Evolutionary conservation across 2,329 filamentous ascomycete genomes (phyloP).

Genomic region (Raffaelea ambrosiae): DNA sequence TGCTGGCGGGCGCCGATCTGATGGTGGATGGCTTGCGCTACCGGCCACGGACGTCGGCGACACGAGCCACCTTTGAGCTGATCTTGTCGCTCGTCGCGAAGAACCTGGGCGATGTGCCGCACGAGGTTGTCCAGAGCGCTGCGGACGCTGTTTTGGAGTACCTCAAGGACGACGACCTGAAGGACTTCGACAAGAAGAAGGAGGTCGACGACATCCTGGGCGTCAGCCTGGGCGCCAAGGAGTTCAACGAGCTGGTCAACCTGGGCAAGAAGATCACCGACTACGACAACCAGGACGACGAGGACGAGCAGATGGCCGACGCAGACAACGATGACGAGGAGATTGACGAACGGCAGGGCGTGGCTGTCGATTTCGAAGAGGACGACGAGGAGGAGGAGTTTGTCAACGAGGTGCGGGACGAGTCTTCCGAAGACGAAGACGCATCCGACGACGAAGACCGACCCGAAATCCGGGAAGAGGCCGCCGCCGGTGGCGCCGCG

Average conservation of each 20-base stretch:
- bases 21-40: slow-evolving; percentile 88
- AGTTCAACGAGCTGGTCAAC: slow-evolving; percentile 96
- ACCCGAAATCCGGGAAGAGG: slow-evolving; percentile 42
- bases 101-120: slow-evolving; percentile 84
- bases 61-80: slow-evolving; percentile 86
- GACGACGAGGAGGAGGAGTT: slow-evolving; percentile 75
- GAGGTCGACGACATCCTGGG: slow-evolving; percentile 91
- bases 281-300: slow-evolving; percentile 92
- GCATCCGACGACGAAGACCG: slow-evolving; percentile 55
- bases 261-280: slow-evolving; percentile 98
- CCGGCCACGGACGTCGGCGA: slow-evolving; percentile 82
- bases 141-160: slow-evolving; percentile 87
- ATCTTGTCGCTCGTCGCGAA: slow-evolving; percentile 86
- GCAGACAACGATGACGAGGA: slow-evolving; percentile 55
- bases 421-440: slow-evolving; percentile 74
- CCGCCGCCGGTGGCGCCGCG: slow-evolving; percentile 40
- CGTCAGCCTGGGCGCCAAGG: slow-evolving; percentile 70
- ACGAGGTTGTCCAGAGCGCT: slow-evolving; percentile 85
- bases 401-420: slow-evolving; percentile 80
- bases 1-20: slow-evolving; percentile 51
- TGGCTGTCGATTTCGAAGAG: slow-evolving; percentile 93
- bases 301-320: slow-evolving; percentile 78
- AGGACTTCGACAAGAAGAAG: slow-evolving; percentile 97
- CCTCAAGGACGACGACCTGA: slow-evolving; percentile 89
- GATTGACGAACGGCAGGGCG: slow-evolving; percentile 89